Percentiles rank a stretch among this genome's conserved stretches.
Evolutionary conservation across 805 yeast genomes (phyloP).

Genomic region (Teunomyces kruisii): DNA sequence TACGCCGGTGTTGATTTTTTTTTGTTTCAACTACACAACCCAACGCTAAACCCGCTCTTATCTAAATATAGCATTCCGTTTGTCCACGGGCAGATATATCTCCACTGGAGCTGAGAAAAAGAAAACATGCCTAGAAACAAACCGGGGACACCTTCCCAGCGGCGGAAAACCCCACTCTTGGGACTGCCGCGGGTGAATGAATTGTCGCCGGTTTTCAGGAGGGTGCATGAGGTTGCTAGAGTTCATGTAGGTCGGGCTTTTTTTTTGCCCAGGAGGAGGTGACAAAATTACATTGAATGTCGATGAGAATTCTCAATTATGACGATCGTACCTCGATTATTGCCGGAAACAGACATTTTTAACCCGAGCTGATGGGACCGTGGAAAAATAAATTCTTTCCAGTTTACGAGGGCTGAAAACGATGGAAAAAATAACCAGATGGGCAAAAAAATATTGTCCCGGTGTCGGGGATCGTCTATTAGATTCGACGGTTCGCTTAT

Average conservation of each 20-base stretch:
- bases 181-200: no score
- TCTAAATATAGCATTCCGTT: no score
- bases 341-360: constrained; percentile 1
- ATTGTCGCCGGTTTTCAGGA: no score
- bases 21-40: no score
- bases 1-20: no score
- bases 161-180: no score
- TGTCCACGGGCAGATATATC: no score
- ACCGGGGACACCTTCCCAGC: no score
- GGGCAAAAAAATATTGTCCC: neutral
- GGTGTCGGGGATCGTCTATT: neutral
- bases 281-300: neutral
- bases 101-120: no score
- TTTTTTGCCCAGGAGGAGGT: neutral
- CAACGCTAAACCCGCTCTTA: no score
- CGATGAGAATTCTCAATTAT: neutral
- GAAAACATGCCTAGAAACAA: no score
- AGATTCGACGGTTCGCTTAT: neutral
- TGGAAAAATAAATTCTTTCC: neutral
- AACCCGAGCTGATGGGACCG: neutral
- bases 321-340: constrained; percentile 2
- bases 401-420: constrained; percentile 2
- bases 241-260: neutral
- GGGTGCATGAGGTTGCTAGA: no score
- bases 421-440: constrained; percentile 1